Base-by-base conservation (phyloP, 495 filamentous ascomycete species). In the Neurospora discreta region DNA sequence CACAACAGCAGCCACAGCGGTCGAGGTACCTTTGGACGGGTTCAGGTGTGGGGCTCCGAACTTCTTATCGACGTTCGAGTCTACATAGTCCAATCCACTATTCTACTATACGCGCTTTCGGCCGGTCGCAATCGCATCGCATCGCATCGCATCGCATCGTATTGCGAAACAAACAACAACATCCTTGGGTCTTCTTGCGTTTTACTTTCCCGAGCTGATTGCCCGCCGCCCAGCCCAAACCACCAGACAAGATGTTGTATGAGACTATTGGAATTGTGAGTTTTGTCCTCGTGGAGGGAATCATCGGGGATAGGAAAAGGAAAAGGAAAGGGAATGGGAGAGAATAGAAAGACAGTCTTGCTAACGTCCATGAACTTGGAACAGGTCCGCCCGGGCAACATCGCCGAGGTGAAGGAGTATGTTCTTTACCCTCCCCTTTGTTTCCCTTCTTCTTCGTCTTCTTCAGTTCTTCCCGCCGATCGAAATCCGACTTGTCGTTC, bases 321-420 rank as follows among this genome's bases (percentile, higher is more conserved):
- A 8, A 38, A 38, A 0, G 38, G 33, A 5, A 36, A 38, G 1
- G 38, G 38, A 38, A 38, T 38, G 33, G 33, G 2, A 36, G 33
- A 36, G 3, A 5, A 36, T 3, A 36, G 33, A 38, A 0, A 38
- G 67, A 65, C 33, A 36, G 4, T 36, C 23, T 73, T 72, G 77
- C 65, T 68, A 26, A 72, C 20, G 42, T 3, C 71, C n/a, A n/a
- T 78, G 70, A 73, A 44, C 10, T 33, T 38, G 9, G 3, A 16
- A 16, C 76, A 99, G 95, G 93, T 95, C 85, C 95, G 95, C 76
- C 91, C 92, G 69, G 92, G 91, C 85, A 93, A 88, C 79, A 84
- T 97, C 75, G 83, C 85, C 77, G 95, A 98, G 85, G 93, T 98
- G 76, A 95, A 95, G 87, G 95, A 99, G 94, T 97, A 87, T 74